phyloP scores from a whole-genome alignment of 2,329 filamentous ascomycete genomes.

The Fusarium dimerum region DNA sequence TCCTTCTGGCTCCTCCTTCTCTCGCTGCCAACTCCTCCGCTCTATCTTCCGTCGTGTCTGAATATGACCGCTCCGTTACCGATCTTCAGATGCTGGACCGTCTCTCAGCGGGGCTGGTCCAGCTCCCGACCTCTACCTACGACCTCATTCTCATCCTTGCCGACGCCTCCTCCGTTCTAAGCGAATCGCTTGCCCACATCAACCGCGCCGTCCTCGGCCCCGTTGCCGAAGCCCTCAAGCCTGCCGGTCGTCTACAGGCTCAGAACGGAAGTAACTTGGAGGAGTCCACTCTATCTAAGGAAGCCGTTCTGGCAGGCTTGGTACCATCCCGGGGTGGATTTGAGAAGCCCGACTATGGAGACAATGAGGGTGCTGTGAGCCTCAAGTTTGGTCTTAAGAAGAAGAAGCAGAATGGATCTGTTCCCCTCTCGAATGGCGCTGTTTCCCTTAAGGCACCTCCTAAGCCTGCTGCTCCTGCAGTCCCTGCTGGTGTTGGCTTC shows the following conservation, averaged over 20 bases:
- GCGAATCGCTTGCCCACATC: conserved; percentile 66
- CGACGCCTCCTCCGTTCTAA: conserved; percentile 68
- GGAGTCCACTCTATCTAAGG: conserved; percentile 49
- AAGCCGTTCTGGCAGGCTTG: conserved; percentile 83
- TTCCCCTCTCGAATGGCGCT: conserved; percentile 22
- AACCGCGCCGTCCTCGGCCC: conserved; percentile 66
- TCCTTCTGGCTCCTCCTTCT: conserved; percentile 88
- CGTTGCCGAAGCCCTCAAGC: conserved; percentile 70
- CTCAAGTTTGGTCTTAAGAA: conserved; percentile 44
- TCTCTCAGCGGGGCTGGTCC: conserved; percentile 76
- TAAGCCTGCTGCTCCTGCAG: conserved; percentile 42
- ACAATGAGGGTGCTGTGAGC: conserved; percentile 57
- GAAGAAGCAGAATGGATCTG: conserved; percentile 31
- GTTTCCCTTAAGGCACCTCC: conserved; percentile 35
- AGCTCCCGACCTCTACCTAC: conserved; percentile 76
- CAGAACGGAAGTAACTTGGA: conserved; percentile 67
- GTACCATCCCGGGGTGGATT: conserved; percentile 66
- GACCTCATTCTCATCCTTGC: conserved; percentile 82
- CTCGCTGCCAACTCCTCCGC: conserved; percentile 82
- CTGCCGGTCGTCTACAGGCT: conserved; percentile 66
- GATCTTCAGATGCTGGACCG: conserved; percentile 99
- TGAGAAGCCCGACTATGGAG: conserved; percentile 69
- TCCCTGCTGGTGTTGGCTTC: conserved; percentile 64
- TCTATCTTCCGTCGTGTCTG: conserved; percentile 68
- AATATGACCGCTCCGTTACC: conserved; percentile 73